phyloP scores from a whole-genome alignment of 2,329 filamentous ascomycete genomes.

The Fusarium illudens region DNA sequence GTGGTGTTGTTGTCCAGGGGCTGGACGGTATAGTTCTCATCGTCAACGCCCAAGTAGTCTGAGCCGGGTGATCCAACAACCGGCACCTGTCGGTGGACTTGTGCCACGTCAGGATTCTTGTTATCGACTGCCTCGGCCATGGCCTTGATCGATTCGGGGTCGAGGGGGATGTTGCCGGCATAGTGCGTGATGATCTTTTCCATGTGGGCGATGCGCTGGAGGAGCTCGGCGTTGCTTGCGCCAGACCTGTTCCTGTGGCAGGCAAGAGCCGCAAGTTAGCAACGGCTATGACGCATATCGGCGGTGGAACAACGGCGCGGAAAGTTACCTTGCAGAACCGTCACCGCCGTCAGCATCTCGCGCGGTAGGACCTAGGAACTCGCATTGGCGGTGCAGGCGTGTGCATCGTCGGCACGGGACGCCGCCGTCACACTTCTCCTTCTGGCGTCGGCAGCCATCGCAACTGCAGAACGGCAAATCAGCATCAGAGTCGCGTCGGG shows the following conservation, averaged over 20 bases:
- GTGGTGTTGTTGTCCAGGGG: constrained; percentile 53
- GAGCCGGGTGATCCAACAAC: constrained; percentile 37
- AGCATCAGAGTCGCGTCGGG: constrained; percentile 5
- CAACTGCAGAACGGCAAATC: constrained; percentile 50
- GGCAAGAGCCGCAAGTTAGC: constrained; percentile 18
- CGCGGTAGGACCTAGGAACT: constrained; percentile 52
- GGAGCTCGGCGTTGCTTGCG: constrained; percentile 36
- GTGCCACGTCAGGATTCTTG: constrained; percentile 35
- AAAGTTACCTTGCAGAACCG: constrained; percentile 31
- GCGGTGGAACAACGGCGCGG: not conserved
- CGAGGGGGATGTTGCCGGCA: constrained; percentile 50
- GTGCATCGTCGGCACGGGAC: constrained; percentile 62
- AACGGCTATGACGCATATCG: not conserved
- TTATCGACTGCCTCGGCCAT: constrained; percentile 54
- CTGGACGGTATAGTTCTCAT: constrained; percentile 53
- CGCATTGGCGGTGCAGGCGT: constrained; percentile 60
- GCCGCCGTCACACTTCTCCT: constrained; percentile 66
- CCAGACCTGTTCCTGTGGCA: constrained; percentile 35
- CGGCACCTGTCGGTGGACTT: constrained; percentile 30
- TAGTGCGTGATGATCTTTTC: constrained; percentile 59
- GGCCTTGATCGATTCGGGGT: constrained; percentile 47
- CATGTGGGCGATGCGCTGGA: constrained; percentile 47
- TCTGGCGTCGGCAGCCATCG: constrained; percentile 62
- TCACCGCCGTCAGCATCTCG: constrained; percentile 43
- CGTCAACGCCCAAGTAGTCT: constrained; percentile 44